These are phyloP conservation scores for Delitschia confertaspora DNA, from an alignment of 495 filamentous ascomycete species.

Conservation along the genomic window DNA sequence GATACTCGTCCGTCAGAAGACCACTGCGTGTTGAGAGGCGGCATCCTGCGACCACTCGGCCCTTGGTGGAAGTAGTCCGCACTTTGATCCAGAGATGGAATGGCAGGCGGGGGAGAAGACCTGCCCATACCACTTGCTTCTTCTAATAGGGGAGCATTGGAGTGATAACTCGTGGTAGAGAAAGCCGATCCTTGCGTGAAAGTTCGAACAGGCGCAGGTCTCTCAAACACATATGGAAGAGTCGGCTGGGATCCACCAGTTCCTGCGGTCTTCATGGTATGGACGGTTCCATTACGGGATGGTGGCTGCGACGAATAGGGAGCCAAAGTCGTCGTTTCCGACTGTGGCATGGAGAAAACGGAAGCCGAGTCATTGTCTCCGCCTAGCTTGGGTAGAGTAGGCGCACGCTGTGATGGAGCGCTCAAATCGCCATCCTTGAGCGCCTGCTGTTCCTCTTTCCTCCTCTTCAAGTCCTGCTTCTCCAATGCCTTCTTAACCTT, in stretches of 20 bases:
- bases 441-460: constrained; percentile 48
- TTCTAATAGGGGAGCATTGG: constrained; percentile 50
- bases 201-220: constrained; percentile 34
- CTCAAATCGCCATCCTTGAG: constrained; percentile 45
- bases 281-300: constrained; percentile 35
- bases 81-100: constrained; percentile 20
- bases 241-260: constrained; percentile 31
- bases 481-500: constrained; percentile 81
- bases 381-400: constrained; percentile 52
- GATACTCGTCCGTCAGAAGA: constrained; percentile 5
- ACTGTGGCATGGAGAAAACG: constrained; percentile 9
- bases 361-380: constrained; percentile 36
- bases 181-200: constrained; percentile 40
- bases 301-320: constrained; percentile 50
- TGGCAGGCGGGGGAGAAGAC: constrained; percentile 26
- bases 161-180: constrained; percentile 43
- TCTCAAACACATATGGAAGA: constrained; percentile 35
- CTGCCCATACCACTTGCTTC: constrained; percentile 50
- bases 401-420: constrained; percentile 45
- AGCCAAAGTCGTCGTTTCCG: constrained; percentile 47
- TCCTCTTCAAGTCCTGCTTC: constrained; percentile 56
- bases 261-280: constrained; percentile 17
- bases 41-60: constrained; percentile 7
- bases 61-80: constrained; percentile 16
- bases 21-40: not conserved